Evolutionary conservation across 2,329 filamentous ascomycete genomes (phyloP).

Genomic region (Aureobasidium sp.): DNA sequence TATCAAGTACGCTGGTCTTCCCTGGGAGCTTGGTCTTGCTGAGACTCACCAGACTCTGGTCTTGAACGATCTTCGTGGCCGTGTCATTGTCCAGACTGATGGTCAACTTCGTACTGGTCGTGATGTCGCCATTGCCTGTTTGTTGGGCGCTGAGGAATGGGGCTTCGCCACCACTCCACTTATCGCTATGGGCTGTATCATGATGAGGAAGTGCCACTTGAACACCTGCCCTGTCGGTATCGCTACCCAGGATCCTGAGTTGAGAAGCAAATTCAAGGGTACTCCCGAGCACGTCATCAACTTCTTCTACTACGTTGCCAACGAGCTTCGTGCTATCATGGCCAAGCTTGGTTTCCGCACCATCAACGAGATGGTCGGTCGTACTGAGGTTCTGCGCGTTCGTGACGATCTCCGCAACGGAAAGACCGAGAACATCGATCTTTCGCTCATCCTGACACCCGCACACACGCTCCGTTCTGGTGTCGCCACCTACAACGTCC

Average conservation of each 20-base stretch:
- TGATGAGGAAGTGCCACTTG: constrained; percentile 67
- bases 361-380: constrained; percentile 96
- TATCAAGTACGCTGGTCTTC: constrained; percentile 96
- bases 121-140: constrained; percentile 87
- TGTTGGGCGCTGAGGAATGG: constrained; percentile 97
- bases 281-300: constrained; percentile 96
- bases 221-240: constrained; percentile 91
- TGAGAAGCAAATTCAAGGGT: constrained; percentile 87
- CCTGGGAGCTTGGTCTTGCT: constrained; percentile 92
- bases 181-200: constrained; percentile 94
- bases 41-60: constrained; percentile 96
- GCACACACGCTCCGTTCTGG: constrained; percentile 90
- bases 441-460: constrained; percentile 86
- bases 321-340: constrained; percentile 95
- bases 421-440: constrained; percentile 88
- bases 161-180: constrained; percentile 91
- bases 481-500: constrained; percentile 93
- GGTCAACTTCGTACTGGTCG: constrained; percentile 87
- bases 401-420: constrained; percentile 78
- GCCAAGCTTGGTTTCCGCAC: constrained; percentile 89
- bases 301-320: constrained; percentile 97
- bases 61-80: constrained; percentile 87
- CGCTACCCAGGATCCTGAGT: constrained; percentile 84
- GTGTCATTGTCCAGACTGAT: constrained; percentile 93
- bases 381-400: constrained; percentile 76